Evolutionary conservation across 805 yeast species (phyloP), one percentile per base, ranked within the genome.

Genomic region (Brettanomyces bruxellensis): DNA sequence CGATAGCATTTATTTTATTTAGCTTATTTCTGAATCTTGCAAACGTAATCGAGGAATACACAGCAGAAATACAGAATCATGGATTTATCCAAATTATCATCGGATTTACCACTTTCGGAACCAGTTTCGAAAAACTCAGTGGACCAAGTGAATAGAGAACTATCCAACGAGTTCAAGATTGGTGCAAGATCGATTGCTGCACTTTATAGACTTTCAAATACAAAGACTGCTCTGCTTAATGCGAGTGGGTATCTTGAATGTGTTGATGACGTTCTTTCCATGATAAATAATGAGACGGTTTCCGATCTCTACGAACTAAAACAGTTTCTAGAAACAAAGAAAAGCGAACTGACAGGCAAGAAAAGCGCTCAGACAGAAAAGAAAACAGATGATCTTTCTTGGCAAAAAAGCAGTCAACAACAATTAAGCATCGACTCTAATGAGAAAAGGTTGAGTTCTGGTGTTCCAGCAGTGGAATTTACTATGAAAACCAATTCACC

Each of bases 151-250:
- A 75, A 72, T 49, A 65, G 62, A 39, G 83, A 82, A 41, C 67
- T 83, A 28, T 71, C 79, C 0, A 62, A 67, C n/a, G 83, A 81
- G 56, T 83, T 83, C 64, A 81, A 79, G 59, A 71, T 70, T 46
- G 89, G 89, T 5, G 89, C 89, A 25, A 75, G 81, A 46, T 73
- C 85, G 5, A 85, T 83, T 25, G 83, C 89, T 13, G 74, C 81
- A 12, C 66, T 83, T 28, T 84, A 83, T 53, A 64, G 86, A 43
- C 61, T 81, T 4, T 76, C 86, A 7, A 79, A 76, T 50, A 72
- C 73, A 43, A 71, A 79, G 43, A 72, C 67, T 40, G 60, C 73
- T 4, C 53, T 78, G 25, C 56, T 74, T 8, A 70, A 69, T 44
- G 70, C 74, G 44, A 72, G 71, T 47, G 90, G 90, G 0, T 83